Base-by-base conservation (phyloP, 2,329 filamentous ascomycete genomes). In the Colletotrichum neosansevieriae region DNA sequence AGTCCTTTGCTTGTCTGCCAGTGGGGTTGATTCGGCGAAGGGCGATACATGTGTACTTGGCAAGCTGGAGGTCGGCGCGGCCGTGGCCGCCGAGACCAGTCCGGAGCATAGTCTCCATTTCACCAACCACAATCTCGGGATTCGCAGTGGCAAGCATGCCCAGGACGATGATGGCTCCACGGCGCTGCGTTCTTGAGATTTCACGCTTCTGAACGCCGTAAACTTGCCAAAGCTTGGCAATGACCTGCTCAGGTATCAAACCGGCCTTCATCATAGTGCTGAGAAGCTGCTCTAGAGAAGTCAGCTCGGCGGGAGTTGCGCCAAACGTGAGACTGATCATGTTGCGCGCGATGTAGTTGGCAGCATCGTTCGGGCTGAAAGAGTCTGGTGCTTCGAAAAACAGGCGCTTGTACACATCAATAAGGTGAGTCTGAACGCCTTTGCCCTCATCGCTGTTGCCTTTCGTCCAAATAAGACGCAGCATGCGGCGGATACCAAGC, bases 321-420 rank as follows among this genome's bases (percentile, higher is more conserved):
- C 94, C 95, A 78, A 97, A 98, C 0, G 96, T 99, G 75, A 99
- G 82, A 84, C 94, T 98, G 79, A 98, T 98, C 95, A 99, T 99
- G 80, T 98, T 99, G 70, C 94, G 90, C 29, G 95, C 95, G 75
- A 99, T 92, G 77, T 97, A 99, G 78, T 97, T 98, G 54, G 96
- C 94, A 2, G 94, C 91, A 76, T 98, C 94, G 73, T 98, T 98
- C 34, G 90, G 84, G 67, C 87, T 93, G 81, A 97, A 98, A 4
- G 90, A 90, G 69, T 94, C 93, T 0, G 96, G 96, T 0, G 97
- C 94, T 76, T 97, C 94, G 74, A 99, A 99, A 81, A 98, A 99
- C 1, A 99, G 88, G 19, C 93, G 90, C 76, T 92, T 96, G 83
- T 99, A 99, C 79, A 94, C 97, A 73, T 99, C 96, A 72, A 99